These are phyloP conservation scores for Phytophthora sp. DNA, from an alignment of 352 stramenopile species.

Conservation along the genomic window DNA sequence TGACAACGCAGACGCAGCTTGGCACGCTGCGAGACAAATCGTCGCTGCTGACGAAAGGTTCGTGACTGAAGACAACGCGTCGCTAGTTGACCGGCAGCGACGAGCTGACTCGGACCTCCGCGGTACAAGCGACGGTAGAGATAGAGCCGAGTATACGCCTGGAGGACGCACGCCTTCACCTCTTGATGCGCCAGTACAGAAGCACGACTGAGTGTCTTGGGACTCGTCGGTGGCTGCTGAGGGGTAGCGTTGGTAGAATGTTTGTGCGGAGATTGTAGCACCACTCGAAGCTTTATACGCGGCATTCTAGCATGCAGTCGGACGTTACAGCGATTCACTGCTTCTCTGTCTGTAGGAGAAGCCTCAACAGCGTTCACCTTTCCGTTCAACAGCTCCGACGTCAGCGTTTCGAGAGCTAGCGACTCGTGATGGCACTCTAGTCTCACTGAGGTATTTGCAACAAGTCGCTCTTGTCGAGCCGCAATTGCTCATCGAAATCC, in stretches of 20 bases:
- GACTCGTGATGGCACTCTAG: constrained; percentile 26
- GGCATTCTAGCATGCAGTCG: constrained; percentile 8
- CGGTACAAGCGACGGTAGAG: constrained; percentile 27
- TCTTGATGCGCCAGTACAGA: constrained; percentile 22
- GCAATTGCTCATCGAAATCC: constrained; percentile 32
- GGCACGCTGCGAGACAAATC: constrained; percentile 12
- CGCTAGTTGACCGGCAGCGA: constrained; percentile 13
- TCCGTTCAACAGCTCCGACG: constrained; percentile 13
- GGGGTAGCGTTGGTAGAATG: background rate
- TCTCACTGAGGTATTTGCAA: constrained; percentile 18
- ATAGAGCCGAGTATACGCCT: constrained; percentile 28
- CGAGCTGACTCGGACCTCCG: constrained; percentile 26
- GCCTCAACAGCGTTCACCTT: background rate
- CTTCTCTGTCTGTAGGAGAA: no score
- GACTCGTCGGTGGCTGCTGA: background rate
- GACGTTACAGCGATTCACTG: no score
- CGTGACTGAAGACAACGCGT: constrained; percentile 19
- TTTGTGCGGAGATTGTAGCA: no score
- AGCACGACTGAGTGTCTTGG: constrained; percentile 18
- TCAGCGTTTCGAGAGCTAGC: constrained; percentile 23
- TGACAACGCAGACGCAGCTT: constrained; percentile 21
- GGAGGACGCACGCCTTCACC: constrained; percentile 29
- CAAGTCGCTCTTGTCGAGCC: constrained; percentile 12
- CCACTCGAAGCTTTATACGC: constrained; percentile 22
- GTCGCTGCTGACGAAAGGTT: constrained; percentile 21